Conservation (phyloP, 768 basidiomycete genomes). For the Fibroporia radiculosa region DNA sequence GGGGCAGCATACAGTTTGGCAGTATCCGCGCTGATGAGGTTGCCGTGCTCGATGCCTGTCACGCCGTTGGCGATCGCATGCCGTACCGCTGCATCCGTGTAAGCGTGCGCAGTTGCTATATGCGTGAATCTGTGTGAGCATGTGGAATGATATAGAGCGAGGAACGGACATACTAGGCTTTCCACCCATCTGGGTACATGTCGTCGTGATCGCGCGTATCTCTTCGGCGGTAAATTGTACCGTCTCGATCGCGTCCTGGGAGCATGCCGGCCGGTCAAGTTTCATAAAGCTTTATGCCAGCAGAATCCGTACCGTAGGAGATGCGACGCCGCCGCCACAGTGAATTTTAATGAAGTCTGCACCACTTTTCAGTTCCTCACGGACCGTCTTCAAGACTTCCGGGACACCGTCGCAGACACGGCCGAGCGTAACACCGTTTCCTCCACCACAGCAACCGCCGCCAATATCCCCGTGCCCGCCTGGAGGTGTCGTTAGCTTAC, state of each 20-base stretch:
- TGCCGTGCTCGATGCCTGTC: constrained; percentile 39
- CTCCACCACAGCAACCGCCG: constrained; percentile 25
- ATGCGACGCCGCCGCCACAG: constrained; percentile 35
- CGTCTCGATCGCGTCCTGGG: constrained; percentile 30
- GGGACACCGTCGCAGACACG: constrained; percentile 32
- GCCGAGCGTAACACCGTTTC: constrained; percentile 13
- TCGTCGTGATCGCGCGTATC: constrained; percentile 34
- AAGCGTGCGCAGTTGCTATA: constrained; percentile 24
- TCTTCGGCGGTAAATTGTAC: constrained; percentile 37
- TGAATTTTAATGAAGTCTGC: constrained; percentile 37
- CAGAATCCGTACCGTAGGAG: constrained; percentile 24
- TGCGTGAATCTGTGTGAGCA: neutral
- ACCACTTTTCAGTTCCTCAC: constrained; percentile 31
- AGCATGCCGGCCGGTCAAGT: no score
- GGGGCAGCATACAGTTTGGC: constrained; percentile 24
- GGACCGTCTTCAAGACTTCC: constrained; percentile 26
- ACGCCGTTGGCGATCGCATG: constrained; percentile 40
- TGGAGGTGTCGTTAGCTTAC: neutral
- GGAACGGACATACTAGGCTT: constrained; percentile 28
- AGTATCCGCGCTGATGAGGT: constrained; percentile 31
- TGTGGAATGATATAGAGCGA: neutral
- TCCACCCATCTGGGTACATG: constrained; percentile 33
- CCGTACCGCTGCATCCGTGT: constrained; percentile 33
- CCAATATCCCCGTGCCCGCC: constrained; percentile 33
- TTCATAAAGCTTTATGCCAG: no score